Percentiles rank a stretch among this genome's conserved stretches.
These are phyloP conservation scores for Spongospora subterranea DNA, from an alignment of 208 protist genomes.

Conservation along the genomic window DNA sequence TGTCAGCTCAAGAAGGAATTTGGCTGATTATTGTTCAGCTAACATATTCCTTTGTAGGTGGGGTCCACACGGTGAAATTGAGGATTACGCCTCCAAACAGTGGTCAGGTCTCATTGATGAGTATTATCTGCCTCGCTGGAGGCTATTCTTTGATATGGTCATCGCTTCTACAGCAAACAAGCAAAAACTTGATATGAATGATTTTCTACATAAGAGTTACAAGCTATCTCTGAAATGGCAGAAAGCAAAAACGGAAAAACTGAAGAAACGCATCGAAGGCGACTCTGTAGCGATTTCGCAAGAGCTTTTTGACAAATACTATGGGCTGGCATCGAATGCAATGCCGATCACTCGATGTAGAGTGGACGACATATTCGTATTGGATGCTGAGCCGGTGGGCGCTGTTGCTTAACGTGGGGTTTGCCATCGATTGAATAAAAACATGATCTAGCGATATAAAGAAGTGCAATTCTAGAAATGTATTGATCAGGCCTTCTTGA, in stretches of 20 bases:
- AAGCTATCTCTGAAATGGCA: background rate
- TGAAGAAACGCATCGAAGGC: background rate
- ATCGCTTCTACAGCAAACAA: background rate
- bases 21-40: background rate
- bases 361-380: background rate
- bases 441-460: too few relatives aligned
- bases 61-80: conserved; percentile 71
- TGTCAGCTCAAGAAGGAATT: conserved; percentile 42
- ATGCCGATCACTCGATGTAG: background rate
- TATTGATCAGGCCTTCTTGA: conserved; percentile 63
- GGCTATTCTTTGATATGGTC: conserved; percentile 60
- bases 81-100: conserved; percentile 72
- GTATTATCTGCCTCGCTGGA: conserved; percentile 66
- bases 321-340: background rate
- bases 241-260: background rate
- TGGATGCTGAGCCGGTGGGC: too few relatives aligned
- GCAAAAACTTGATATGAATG: background rate
- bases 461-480: background rate
- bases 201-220: background rate
- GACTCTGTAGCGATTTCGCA: background rate
- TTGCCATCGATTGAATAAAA: too few relatives aligned
- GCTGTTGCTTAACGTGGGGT: too few relatives aligned
- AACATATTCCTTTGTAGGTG: conserved; percentile 56
- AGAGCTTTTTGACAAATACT: background rate
- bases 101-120: conserved; percentile 70